These are phyloP conservation scores for Fremontodendron californicum DNA, from an alignment of 345 rosid genomes.

Conservation along the genomic window DNA sequence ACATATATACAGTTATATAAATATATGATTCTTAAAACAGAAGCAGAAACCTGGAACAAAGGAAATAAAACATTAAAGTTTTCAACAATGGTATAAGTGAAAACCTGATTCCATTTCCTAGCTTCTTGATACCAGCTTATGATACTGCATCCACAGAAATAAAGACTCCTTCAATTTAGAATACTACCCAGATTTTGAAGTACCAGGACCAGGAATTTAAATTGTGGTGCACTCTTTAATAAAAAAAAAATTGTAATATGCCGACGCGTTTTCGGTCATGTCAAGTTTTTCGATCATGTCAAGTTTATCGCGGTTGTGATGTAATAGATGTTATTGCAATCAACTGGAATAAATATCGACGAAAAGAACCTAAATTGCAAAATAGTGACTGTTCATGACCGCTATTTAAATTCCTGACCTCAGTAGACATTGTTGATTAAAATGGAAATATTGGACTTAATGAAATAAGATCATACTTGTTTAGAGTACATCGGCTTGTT, in stretches of 20 bases:
- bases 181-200: not conserved
- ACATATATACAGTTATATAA: not conserved
- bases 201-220: no score
- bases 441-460: not conserved
- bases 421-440: not conserved
- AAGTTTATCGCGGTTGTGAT: no score
- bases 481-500: constrained; percentile 77
- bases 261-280: no score
- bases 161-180: not conserved
- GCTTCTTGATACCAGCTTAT: constrained; percentile 82
- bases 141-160: constrained; percentile 43
- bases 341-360: no score
- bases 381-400: no score
- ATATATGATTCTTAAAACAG: not conserved
- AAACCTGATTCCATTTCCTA: constrained; percentile 72
- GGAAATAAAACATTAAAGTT: not conserved
- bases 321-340: no score
- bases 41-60: not conserved
- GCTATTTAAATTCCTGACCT: no score
- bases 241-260: no score
- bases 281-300: no score
- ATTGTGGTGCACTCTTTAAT: no score
- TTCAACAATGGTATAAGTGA: not conserved
- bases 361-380: no score
- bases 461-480: constrained; percentile 33